Base-by-base conservation (phyloP, 805 yeast genomes). In the Cyberlindnera japonica region DNA sequence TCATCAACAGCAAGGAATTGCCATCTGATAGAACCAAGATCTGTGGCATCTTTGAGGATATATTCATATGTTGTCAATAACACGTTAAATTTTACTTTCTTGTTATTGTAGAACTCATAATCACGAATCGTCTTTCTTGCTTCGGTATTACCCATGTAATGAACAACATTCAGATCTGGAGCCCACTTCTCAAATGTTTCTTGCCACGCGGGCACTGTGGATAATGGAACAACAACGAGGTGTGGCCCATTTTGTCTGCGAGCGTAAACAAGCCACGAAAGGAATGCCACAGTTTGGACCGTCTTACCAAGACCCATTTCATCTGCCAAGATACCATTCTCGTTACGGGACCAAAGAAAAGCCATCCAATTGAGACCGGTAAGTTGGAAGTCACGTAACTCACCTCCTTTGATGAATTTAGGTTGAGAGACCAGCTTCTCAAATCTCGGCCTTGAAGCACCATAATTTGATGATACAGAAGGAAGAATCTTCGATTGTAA, bases 301-400 rank as follows among this genome's bases (percentile, higher is more conserved):
- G 99, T 93, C 59, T 93, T 93, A 48, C 99, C 99, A 40, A 93
- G 73, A 40, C 99, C 99, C 99, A 93, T 93, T 63, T 93, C 99
- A 68, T 93, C 99, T 5, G 99, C 99, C 30, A 93, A 68, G 37
- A 93, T 93, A 41, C 99, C 98, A 62, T 93, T 93, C 66, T 93
- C 97, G 63, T 91, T 87, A 55, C 97, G 77, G 4, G 96, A 87
- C 99, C 99, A 93, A 46, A 93, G 68, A 61, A 91, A 93, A 0
- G 99, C 99, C 99, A 93, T 93, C 99, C 99, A 93, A 64, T 93
- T 93, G 47, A 93, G 74, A 41, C 99, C 99, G 0, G 99, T 93
- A 61, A 93, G 74, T 69, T 93, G 99, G 75, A 93, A 93, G 67
- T 93, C 99, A 61, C 99, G 79, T 49, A 93, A 72, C 61, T 84